These are phyloP conservation scores for Cyclocybe aegerita DNA, from an alignment of 768 basidiomycete species.

Conservation along the genomic window DNA sequence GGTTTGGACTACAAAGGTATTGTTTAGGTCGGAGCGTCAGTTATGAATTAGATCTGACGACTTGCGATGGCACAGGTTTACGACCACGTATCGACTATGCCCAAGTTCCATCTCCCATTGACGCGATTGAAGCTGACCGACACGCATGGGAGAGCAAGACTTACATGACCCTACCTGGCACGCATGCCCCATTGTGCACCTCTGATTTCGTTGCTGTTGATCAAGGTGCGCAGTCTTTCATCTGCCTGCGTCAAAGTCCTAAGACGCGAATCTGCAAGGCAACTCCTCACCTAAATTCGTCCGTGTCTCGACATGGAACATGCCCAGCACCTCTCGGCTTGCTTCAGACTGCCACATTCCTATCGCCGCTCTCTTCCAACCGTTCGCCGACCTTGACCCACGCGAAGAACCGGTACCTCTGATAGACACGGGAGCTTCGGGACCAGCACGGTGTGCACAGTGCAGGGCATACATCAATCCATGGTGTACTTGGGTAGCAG, in stretches of 20 bases:
- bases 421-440: slow-evolving; percentile 66
- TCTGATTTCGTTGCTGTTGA: slow-evolving; percentile 89
- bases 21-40: background rate
- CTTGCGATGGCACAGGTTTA: slow-evolving; percentile 49
- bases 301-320: slow-evolving; percentile 85
- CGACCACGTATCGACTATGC: slow-evolving; percentile 81
- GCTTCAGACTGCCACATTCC: slow-evolving; percentile 84
- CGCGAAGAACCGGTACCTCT: slow-evolving; percentile 80
- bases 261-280: slow-evolving; percentile 36
- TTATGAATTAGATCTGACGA: background rate
- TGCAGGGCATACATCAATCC: slow-evolving; percentile 94
- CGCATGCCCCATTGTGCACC: slow-evolving; percentile 78
- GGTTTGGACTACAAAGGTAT: slow-evolving; percentile 53
- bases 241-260: background rate
- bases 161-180: slow-evolving; percentile 57
- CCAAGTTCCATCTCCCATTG: slow-evolving; percentile 91
- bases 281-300: slow-evolving; percentile 92
- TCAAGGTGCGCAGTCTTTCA: slow-evolving; percentile 53
- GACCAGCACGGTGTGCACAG: slow-evolving; percentile 80
- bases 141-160: slow-evolving; percentile 72
- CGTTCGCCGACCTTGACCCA: slow-evolving; percentile 80
- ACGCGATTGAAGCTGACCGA: slow-evolving; percentile 76
- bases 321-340: slow-evolving; percentile 79
- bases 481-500: slow-evolving; percentile 84
- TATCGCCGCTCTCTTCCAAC: slow-evolving; percentile 82